These are phyloP conservation scores for Nicotiana sylvestris DNA, from an alignment of 257 asterid genomes.

Conservation along the genomic window DNA sequence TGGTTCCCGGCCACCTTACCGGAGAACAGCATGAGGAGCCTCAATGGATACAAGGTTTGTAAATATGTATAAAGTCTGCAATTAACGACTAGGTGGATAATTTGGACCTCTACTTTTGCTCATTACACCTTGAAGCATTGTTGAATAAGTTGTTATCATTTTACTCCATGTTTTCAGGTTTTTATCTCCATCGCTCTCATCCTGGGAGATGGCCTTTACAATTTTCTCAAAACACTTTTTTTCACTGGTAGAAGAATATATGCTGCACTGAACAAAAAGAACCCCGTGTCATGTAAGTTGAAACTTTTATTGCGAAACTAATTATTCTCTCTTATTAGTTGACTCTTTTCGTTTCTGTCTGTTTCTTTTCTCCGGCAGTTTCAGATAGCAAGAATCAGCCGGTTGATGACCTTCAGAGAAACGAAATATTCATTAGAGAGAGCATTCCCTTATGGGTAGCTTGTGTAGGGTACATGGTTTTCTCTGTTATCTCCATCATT, in stretches of 20 bases:
- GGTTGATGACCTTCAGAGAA: constrained; percentile 28
- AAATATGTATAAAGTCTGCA: background rate
- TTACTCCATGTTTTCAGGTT: constrained; percentile 13
- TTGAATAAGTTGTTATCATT: background rate
- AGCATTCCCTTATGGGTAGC: constrained; percentile 65
- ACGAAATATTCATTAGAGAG: constrained; percentile 53
- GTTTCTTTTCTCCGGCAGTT: constrained; percentile 9
- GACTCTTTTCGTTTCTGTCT: too few relatives aligned
- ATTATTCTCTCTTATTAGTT: background rate
- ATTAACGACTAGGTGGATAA: too few relatives aligned
- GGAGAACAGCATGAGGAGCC: constrained; percentile 48
- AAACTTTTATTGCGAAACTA: background rate
- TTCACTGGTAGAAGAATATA: constrained; percentile 21
- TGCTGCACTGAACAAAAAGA: constrained; percentile 17
- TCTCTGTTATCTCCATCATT: constrained; percentile 48
- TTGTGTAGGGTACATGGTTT: constrained; percentile 44
- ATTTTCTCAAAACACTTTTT: constrained; percentile 27
- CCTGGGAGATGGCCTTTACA: constrained; percentile 35
- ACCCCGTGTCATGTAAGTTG: constrained; percentile 18
- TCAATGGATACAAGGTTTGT: constrained; percentile 45
- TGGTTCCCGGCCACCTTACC: constrained; percentile 36
- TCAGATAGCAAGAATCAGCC: constrained; percentile 28
- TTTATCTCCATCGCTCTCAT: constrained; percentile 36
- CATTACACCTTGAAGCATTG: background rate
- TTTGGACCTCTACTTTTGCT: background rate